A percentile compares a stretch with the other conserved stretches of the same genome.
Evolutionary conservation across 768 basidiomycete genomes (phyloP).

Genomic region (Naganishia kalamii): DNA sequence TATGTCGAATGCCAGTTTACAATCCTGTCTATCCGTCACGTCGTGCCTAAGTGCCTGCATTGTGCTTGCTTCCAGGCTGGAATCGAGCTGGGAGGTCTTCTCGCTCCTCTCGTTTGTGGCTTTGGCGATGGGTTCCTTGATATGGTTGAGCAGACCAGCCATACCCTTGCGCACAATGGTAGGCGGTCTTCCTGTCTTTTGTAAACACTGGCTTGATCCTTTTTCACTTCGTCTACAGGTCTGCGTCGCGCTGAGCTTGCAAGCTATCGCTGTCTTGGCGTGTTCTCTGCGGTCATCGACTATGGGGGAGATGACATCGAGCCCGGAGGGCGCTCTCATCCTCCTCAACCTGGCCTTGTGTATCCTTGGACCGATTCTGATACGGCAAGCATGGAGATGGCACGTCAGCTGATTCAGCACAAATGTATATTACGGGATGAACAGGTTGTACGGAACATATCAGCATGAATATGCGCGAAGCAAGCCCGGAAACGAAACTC

Average conservation of each 20-base stretch:
- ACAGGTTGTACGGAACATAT: background rate
- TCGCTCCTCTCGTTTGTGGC: conserved; percentile 74
- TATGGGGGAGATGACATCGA: background rate
- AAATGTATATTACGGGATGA: too few species aligned
- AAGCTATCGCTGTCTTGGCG: background rate
- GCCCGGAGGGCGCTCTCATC: conserved; percentile 6
- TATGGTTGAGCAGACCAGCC: conserved; percentile 15
- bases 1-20: conserved; percentile 28
- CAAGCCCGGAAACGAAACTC: too few species aligned
- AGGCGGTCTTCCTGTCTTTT: background rate
- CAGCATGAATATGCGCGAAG: background rate
- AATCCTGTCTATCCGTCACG: conserved; percentile 47
- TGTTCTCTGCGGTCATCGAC: background rate
- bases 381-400: conserved; percentile 10
- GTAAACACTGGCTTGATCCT: background rate
- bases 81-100: conserved; percentile 78
- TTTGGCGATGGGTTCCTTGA: conserved; percentile 16
- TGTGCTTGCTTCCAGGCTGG: conserved; percentile 82
- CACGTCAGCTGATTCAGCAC: conserved; percentile 2
- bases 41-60: conserved; percentile 88
- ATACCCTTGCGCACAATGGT: conserved; percentile 1
- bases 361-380: background rate
- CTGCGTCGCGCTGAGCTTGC: background rate
- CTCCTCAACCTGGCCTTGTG: background rate
- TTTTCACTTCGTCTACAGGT: background rate